Conservation (phyloP, 371 early-diverging fungal genomes). For the Lichtheimia corymbifera region DNA sequence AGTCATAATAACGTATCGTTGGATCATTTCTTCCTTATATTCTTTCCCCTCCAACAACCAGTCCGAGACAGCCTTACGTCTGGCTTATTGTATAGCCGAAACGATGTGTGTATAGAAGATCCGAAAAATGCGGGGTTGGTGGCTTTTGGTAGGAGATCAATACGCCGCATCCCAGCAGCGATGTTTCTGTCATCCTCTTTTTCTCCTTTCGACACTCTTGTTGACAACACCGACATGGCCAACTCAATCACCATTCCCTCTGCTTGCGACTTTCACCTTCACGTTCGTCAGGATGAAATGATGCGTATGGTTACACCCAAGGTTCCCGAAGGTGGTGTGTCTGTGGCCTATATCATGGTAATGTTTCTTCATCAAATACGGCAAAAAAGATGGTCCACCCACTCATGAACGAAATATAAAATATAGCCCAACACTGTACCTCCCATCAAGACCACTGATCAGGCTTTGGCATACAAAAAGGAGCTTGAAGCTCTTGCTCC, state of each 20-base stretch:
- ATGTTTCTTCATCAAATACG: background rate
- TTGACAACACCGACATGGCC: slow-evolving; percentile 13
- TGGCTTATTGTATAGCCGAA: too few relatives aligned
- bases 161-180: background rate
- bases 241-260: slow-evolving; percentile 58
- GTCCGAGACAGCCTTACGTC: too few relatives aligned
- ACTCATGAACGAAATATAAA: background rate
- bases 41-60: too few relatives aligned
- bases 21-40: too few relatives aligned
- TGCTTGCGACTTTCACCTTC: slow-evolving; percentile 92
- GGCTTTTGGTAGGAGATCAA: background rate
- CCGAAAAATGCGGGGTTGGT: slow-evolving; percentile 1
- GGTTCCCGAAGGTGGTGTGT: slow-evolving; percentile 81
- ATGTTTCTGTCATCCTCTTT: background rate
- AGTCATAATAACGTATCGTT: too few relatives aligned
- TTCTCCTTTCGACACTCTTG: background rate
- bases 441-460: slow-evolving; percentile 83
- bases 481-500: slow-evolving; percentile 85
- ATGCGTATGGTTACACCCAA: slow-evolving; percentile 88
- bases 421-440: slow-evolving; percentile 91
- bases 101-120: too few relatives aligned
- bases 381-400: background rate
- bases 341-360: slow-evolving; percentile 94
- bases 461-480: slow-evolving; percentile 83
- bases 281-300: slow-evolving; percentile 91